phyloP scores from a whole-genome alignment of 2,329 filamentous ascomycete genomes.

The Pyricularia pennisetigena region DNA sequence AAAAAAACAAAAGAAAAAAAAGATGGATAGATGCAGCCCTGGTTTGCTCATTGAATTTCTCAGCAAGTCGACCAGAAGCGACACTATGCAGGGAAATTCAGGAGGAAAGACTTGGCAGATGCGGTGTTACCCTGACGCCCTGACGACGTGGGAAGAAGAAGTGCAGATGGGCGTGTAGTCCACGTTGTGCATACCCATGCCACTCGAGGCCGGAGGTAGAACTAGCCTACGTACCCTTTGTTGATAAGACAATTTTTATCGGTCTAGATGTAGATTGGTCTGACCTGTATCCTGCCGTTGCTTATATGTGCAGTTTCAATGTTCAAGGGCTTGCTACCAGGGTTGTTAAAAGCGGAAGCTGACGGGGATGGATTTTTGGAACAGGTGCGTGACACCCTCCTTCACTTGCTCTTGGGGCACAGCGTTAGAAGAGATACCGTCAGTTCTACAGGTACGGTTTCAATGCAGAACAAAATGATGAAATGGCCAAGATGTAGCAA shows the following conservation, averaged over 20 bases:
- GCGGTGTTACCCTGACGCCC: not conserved
- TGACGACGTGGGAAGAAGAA: not conserved
- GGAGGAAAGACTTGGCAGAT: not conserved
- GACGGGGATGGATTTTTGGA: not conserved
- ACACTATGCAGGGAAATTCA: not conserved
- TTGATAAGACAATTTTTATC: too few relatives aligned
- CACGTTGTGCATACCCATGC: not conserved
- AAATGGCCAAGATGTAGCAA: not conserved
- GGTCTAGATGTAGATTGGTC: not conserved
- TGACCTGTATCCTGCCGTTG: not conserved
- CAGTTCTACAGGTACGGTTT: not conserved
- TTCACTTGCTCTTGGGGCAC: not conserved
- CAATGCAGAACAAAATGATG: not conserved
- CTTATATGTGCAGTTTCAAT: not conserved
- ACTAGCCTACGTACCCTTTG: not conserved
- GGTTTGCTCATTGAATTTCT: not conserved
- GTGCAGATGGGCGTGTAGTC: not conserved
- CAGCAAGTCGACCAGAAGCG: not conserved
- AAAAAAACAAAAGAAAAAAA: not conserved
- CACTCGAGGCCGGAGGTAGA: not conserved
- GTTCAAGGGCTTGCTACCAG: not conserved
- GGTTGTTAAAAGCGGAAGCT: not conserved
- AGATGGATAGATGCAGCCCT: not conserved
- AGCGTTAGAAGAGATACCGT: not conserved
- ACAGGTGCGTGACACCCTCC: not conserved